Evolutionary conservation across 495 filamentous ascomycete genomes (phyloP).

Genomic region (Glarea lozoyensis): DNA sequence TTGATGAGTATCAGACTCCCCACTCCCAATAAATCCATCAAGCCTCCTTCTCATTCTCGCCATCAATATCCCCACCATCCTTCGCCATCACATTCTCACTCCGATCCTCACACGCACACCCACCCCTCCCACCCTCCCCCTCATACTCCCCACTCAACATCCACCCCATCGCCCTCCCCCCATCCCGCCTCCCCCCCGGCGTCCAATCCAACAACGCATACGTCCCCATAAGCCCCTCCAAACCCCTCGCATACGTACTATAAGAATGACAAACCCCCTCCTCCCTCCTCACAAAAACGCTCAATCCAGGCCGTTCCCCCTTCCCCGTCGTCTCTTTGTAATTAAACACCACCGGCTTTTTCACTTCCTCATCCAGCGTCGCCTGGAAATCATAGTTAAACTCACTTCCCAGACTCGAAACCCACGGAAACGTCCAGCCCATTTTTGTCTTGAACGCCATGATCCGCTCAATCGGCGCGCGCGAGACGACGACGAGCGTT

Average conservation of each 20-base stretch:
- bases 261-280: slow-evolving; percentile 33
- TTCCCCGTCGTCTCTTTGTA: slow-evolving; percentile 20
- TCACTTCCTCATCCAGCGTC: slow-evolving; percentile 20
- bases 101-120: too few species aligned
- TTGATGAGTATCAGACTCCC: too few species aligned
- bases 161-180: neutral
- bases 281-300: slow-evolving; percentile 29
- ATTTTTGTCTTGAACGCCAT: slow-evolving; percentile 28
- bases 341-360: slow-evolving; percentile 17
- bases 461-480: slow-evolving; percentile 29
- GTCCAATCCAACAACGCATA: slow-evolving; percentile 25
- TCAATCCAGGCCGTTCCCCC: slow-evolving; percentile 30
- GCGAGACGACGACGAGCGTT: slow-evolving; percentile 27
- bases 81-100: too few species aligned
- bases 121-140: too few species aligned
- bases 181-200: slow-evolving; percentile 24
- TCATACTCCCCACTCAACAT: slow-evolving; percentile 16
- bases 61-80: too few species aligned
- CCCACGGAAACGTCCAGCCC: slow-evolving; percentile 36
- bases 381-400: slow-evolving; percentile 32
- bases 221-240: slow-evolving; percentile 24
- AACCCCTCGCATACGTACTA: slow-evolving; percentile 28
- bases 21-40: too few species aligned
- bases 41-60: too few species aligned
- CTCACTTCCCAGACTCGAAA: slow-evolving; percentile 21